These are phyloP conservation scores for Exophiala sp. DNA, from an alignment of 2,329 filamentous ascomycete genomes.

Conservation along the genomic window DNA sequence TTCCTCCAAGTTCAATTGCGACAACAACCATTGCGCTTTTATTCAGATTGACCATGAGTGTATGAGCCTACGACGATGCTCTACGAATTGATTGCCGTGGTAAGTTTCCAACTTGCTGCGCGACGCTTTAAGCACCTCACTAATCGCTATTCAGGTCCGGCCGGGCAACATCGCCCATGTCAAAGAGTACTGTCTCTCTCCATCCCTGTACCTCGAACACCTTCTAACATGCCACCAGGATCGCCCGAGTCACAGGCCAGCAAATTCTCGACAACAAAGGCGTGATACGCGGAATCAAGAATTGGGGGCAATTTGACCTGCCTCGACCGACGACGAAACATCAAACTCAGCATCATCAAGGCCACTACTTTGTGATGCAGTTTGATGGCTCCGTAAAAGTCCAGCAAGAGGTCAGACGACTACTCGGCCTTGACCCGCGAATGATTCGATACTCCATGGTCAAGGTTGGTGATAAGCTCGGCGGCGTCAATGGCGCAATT, in stretches of 20 bases:
- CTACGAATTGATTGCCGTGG: slow-evolving; percentile 96
- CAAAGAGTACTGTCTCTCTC: slow-evolving; percentile 69
- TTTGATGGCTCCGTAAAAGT: slow-evolving; percentile 76
- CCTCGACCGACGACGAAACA: slow-evolving; percentile 75
- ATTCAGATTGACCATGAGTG: background rate
- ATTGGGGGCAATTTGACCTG: slow-evolving; percentile 91
- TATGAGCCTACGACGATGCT: slow-evolving; percentile 59
- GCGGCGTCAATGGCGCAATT: slow-evolving; percentile 61
- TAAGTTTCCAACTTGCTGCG: slow-evolving; percentile 47
- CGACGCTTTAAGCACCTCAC: slow-evolving; percentile 4
- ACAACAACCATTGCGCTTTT: background rate
- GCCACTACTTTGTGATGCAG: slow-evolving; percentile 97
- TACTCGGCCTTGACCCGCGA: slow-evolving; percentile 78
- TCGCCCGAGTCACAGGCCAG: slow-evolving; percentile 19
- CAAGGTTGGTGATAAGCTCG: slow-evolving; percentile 70
- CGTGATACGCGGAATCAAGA: slow-evolving; percentile 85
- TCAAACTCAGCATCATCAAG: slow-evolving; percentile 76
- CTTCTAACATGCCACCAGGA: slow-evolving; percentile 10
- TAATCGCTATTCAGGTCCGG: slow-evolving; percentile 65
- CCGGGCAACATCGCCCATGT: slow-evolving; percentile 86
- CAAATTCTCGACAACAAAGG: slow-evolving; percentile 44
- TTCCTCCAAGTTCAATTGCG: background rate
- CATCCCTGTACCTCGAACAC: slow-evolving; percentile 9
- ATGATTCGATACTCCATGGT: slow-evolving; percentile 86
- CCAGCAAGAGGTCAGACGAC: slow-evolving; percentile 71